Percentiles rank a stretch among this genome's conserved stretches.
These are phyloP conservation scores for Theileria orientalis DNA, from an alignment of 169 alveolate species.

Conservation along the genomic window DNA sequence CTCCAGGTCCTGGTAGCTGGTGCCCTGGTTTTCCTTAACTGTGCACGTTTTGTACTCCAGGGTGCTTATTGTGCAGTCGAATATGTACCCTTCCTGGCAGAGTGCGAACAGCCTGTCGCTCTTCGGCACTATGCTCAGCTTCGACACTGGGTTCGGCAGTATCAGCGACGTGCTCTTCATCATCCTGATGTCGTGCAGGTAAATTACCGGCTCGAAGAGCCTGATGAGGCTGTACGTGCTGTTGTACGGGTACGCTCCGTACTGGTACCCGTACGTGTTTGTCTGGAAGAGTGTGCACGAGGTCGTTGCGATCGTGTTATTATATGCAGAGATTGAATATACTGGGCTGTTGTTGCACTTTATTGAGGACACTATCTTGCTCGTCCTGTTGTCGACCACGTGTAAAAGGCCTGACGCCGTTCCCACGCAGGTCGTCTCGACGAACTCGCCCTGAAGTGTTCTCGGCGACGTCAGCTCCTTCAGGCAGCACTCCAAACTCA, in stretches of 20 bases:
- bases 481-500: slow-evolving; percentile 39
- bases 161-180: slow-evolving; percentile 13
- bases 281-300: slow-evolving; percentile 40
- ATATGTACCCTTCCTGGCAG: slow-evolving; percentile 35
- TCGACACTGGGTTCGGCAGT: slow-evolving; percentile 41
- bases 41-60: slow-evolving; percentile 15
- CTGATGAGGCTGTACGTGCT: background rate
- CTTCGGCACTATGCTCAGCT: slow-evolving; percentile 19
- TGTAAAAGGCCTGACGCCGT: slow-evolving; percentile 63
- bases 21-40: background rate
- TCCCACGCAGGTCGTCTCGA: slow-evolving; percentile 49
- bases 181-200: slow-evolving; percentile 60
- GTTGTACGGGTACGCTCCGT: background rate
- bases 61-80: slow-evolving; percentile 33
- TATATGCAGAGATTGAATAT: slow-evolving; percentile 41
- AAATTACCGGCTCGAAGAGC: slow-evolving; percentile 50
- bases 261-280: background rate
- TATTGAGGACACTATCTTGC: slow-evolving; percentile 44
- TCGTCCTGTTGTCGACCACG: slow-evolving; percentile 46
- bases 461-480: background rate
- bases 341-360: slow-evolving; percentile 30
- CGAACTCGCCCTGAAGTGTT: background rate
- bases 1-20: slow-evolving; percentile 40
- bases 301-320: slow-evolving; percentile 42
- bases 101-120: slow-evolving; percentile 47